Conservation (phyloP, 2,329 filamentous ascomycete genomes). For the Dactylonectria estremocensis region DNA sequence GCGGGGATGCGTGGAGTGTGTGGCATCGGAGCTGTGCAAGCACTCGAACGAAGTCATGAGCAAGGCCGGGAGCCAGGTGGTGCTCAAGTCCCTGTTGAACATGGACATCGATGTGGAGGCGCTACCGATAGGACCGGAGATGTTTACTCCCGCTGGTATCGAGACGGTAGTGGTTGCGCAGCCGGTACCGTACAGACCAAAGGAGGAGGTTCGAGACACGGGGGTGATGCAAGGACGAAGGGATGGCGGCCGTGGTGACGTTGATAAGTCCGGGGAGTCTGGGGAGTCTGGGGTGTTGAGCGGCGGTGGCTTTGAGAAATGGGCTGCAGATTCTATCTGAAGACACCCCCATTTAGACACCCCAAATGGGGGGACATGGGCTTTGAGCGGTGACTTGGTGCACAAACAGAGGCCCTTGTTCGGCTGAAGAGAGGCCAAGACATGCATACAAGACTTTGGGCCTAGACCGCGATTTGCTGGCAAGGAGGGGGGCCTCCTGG, state of each 20-base stretch:
- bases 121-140: conserved; percentile 89
- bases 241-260: conserved; percentile 45
- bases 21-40: conserved; percentile 87
- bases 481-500: neutral
- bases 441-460: neutral
- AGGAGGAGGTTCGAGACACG: conserved; percentile 29
- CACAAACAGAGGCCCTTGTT: neutral
- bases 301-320: conserved; percentile 49
- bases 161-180: conserved; percentile 86
- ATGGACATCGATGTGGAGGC: conserved; percentile 85
- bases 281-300: conserved; percentile 14
- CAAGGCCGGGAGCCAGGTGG: conserved; percentile 87
- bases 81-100: conserved; percentile 82
- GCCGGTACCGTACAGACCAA: conserved; percentile 68
- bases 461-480: conserved; percentile 4
- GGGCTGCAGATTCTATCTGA: conserved; percentile 43
- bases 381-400: neutral
- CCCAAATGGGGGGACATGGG: neutral
- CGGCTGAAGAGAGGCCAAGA: neutral
- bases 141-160: conserved; percentile 77
- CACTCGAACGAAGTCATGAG: conserved; percentile 94
- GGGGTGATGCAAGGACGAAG: conserved; percentile 33
- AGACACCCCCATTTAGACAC: neutral
- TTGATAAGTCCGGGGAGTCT: conserved; percentile 15
- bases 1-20: conserved; percentile 91